Evolutionary conservation across 176 grass and related monocot genomes (phyloP).

Genomic region (Lolium rigidum): DNA sequence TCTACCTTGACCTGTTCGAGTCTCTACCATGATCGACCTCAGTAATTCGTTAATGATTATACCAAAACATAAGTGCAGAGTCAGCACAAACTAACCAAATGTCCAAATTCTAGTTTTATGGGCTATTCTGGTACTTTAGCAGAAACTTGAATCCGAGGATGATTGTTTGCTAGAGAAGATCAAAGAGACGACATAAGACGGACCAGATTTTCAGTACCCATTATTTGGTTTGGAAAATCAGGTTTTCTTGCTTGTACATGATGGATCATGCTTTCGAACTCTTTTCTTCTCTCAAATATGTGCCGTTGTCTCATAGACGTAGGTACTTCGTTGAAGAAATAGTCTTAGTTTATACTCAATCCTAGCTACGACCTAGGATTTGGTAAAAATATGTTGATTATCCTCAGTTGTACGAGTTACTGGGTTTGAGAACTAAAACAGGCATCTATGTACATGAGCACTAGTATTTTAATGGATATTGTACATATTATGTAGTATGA

Average conservation of each 20-base stretch:
- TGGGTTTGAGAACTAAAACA: not conserved
- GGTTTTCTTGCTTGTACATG: not conserved
- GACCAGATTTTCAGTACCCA: not conserved
- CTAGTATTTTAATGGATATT: not conserved
- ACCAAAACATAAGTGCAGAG: not conserved
- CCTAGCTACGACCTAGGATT: not conserved
- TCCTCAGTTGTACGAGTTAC: not conserved
- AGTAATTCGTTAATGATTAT: not conserved
- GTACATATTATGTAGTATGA: not conserved
- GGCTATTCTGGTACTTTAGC: constrained; percentile 3
- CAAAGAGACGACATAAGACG: not conserved
- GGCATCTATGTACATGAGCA: not conserved
- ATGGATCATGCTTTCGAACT: constrained; percentile 12
- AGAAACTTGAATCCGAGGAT: not conserved
- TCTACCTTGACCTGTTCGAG: not conserved
- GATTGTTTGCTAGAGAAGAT: constrained; percentile 22
- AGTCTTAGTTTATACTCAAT: not conserved
- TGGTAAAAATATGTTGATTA: not conserved
- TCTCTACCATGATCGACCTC: constrained; percentile 15
- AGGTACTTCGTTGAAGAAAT: not conserved
- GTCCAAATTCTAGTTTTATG: not conserved
- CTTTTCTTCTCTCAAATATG: constrained; percentile 25
- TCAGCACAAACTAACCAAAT: not conserved
- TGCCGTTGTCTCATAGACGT: not conserved
- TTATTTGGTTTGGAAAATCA: constrained; percentile 37